phyloP scores from a whole-genome alignment of 768 basidiomycete genomes.

The Boletus sp. region DNA sequence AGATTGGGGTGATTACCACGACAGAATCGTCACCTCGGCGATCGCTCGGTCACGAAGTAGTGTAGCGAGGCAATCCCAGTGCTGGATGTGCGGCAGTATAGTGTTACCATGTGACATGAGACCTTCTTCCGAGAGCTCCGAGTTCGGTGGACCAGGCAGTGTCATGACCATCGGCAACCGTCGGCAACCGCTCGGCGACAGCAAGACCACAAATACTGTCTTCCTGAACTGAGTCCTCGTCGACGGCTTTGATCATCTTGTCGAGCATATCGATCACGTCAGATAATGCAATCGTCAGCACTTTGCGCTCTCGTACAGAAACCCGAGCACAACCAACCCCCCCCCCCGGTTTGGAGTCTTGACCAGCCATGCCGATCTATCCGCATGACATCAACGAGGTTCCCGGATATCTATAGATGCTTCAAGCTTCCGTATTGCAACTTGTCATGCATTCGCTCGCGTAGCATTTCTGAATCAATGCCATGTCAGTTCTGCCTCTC shows the following conservation, averaged over 20 bases:
- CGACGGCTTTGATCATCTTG: too few species aligned
- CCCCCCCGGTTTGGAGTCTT: neutral
- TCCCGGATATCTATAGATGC: neutral
- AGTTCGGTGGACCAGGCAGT: too few species aligned
- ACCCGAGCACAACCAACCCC: neutral
- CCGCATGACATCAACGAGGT: neutral
- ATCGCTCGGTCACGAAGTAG: neutral
- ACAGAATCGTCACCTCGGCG: neutral
- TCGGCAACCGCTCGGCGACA: too few species aligned
- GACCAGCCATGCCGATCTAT: neutral
- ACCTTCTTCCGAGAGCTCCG: too few species aligned
- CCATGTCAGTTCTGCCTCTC: neutral
- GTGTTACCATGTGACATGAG: too few species aligned
- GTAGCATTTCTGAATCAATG: neutral
- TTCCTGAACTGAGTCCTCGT: too few species aligned
- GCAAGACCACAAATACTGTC: too few species aligned
- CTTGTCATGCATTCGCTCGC: neutral
- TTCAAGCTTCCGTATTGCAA: neutral
- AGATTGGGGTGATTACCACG: neutral
- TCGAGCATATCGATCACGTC: neutral
- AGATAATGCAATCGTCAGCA: neutral
- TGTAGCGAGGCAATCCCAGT: neutral
- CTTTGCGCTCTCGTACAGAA: neutral
- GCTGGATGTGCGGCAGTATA: too few species aligned
- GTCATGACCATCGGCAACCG: too few species aligned